These are phyloP conservation scores for Achaetomiella virescens DNA, from an alignment of 495 filamentous ascomycete genomes.

Conservation along the genomic window DNA sequence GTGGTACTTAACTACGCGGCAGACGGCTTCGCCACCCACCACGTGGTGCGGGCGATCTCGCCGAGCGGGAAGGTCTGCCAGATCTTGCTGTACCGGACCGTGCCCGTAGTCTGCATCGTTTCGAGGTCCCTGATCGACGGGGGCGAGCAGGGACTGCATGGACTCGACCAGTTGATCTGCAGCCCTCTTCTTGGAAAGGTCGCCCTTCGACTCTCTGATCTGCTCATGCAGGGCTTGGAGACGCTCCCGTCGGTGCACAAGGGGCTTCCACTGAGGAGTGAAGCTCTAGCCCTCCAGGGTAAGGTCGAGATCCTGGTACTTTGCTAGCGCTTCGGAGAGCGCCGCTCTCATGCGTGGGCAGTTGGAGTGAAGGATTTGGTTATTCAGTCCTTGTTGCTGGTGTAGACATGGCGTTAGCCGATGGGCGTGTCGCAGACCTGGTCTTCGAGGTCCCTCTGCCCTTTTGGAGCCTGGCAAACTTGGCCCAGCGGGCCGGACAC, in stretches of 20 bases:
- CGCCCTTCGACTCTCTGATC: conserved; percentile 30
- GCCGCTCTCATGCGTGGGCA: conserved; percentile 29
- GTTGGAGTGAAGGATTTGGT: conserved; percentile 23
- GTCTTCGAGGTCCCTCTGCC: conserved; percentile 3
- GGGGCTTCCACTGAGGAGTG: conserved; percentile 44
- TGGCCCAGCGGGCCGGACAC: conserved; percentile 17
- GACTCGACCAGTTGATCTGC: conserved; percentile 45
- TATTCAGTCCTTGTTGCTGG: conserved; percentile 10
- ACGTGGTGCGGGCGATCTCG: conserved; percentile 18
- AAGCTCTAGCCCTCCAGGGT: conserved; percentile 50
- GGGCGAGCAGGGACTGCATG: conserved; percentile 45
- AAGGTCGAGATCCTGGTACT: conserved; percentile 51
- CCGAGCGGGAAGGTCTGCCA: conserved; percentile 35
- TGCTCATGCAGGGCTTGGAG: conserved; percentile 32
- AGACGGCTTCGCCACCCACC: conserved; percentile 17
- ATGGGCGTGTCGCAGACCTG: conserved; percentile 15
- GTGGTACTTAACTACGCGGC: conserved; percentile 13
- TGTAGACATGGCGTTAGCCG: conserved; percentile 16
- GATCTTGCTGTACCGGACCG: conserved; percentile 15
- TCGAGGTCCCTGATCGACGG: conserved; percentile 38
- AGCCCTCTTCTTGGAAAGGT: conserved; percentile 44
- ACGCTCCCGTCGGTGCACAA: conserved; percentile 55
- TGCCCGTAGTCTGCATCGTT: conserved; percentile 13
- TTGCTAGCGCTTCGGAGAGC: conserved; percentile 41
- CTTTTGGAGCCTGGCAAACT: conserved; percentile 10